Evolutionary conservation across 2,329 filamentous ascomycete species (phyloP), one percentile per base, ranked within the genome.

Genomic region (Periglandula ipomoeae): DNA sequence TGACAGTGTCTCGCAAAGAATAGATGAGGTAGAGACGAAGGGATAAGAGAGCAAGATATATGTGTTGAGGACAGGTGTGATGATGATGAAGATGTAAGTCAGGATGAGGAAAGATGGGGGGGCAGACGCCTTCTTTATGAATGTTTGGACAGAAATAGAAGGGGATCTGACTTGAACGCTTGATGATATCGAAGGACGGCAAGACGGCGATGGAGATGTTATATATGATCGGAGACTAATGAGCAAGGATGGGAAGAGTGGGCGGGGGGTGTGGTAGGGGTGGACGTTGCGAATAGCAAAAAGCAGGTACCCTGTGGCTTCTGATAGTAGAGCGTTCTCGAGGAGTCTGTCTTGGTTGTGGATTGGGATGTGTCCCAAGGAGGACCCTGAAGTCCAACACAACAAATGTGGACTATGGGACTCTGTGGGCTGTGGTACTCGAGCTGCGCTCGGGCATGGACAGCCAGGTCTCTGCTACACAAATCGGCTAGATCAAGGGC

Each of bases 391-490:
- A 42, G 49, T 50, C 44, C 42, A 52, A 48, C 44, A 43, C 46
- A 46, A 19, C 34, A 26, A 35, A 34, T 8, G 22, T 6, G 17
- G 17, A 39, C n/a, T 23, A 26, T 39, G 43, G 35, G 17, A 23
- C 46, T 41, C 27, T 23, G 48, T 41, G 44, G 48, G 17, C 38
- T 46, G 44, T 30, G 48, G 30, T 20, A 46, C 38, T 37, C 43
- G 34, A 49, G 50, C 30, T 46, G 44, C 55, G 53, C 55, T 54
- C 50, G 53, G 51, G 55, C 55, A 30, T 46, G 37, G 46, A 39
- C 46, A 34, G 38, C 43, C 52, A 47, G 48, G 55, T 46, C 51
- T 54, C 47, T 51, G 49, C 44, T 52, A 54, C 53, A 56, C 49
- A 53, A 37, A 52, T 44, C 49, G 53, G 50, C 52, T 52, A 53